Evolutionary conservation across 139 green algal species (phyloP), one percentile per base, ranked within the genome.

Genomic region (Gonium pectorale): DNA sequence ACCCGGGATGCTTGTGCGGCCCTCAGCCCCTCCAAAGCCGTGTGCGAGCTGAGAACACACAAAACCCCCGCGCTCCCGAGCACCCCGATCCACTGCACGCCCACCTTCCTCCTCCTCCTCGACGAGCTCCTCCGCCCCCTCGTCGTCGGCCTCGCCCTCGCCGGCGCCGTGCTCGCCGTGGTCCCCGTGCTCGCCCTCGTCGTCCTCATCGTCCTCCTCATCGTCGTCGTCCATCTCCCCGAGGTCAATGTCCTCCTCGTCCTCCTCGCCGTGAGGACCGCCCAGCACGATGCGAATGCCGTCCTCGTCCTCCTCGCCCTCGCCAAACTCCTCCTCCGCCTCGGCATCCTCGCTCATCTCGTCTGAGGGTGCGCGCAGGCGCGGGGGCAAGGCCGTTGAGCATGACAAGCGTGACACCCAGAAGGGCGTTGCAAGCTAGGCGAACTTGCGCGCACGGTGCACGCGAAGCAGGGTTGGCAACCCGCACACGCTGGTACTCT

Each of bases 71-170:
- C 63, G 24, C 33, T 1, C 33, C 63, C 11, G 3, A 2, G 24
- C 11, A 29, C 4, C 9, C 11, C 2, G 15, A 21, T 43, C 15
- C 22, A 31, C 35, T 27, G 1, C 5, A n/a, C 72, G 15, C 46
- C n/a, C n/a, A 83, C 83, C 62, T 51, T 83, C 64, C 27, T 51
- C 75, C 7, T 86, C 87, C 41, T 90, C 87, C 26, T 88, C 84
- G 33, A 72, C 82, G 1, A 82, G 63, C 63, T 67, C 67, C 31
- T 81, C 75, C 44, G 86, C 82, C 15, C 87, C 80, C 29, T 86
- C 63, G 41, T 86, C 86, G 40, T 5, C 60, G 13, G 64, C 38
- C 9, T 40, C 80, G 31, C 54, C 66, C 70, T 31, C 67, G 17
- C 66, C 56, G 33, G 74, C 67, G 17, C 24, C 70, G 37, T 75